Base-by-base conservation (phyloP, 1,284 basidiomycete genomes). In the Somion occarium region DNA sequence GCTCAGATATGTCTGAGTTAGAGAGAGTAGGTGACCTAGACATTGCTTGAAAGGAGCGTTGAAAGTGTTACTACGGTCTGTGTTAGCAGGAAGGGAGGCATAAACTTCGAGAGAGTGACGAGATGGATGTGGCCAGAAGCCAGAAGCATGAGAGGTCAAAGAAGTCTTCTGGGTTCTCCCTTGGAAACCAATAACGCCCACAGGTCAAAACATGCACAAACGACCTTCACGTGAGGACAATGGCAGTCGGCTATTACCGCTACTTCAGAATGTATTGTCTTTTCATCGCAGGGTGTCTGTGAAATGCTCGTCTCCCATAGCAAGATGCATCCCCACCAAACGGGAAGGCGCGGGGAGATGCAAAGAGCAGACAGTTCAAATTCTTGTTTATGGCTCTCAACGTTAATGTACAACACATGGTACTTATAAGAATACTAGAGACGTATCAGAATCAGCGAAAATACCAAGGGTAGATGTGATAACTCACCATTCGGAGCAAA, bases 401-500 rank as follows among this genome's bases (percentile, higher is more conserved):
- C n/a, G n/a, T n/a, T n/a, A n/a, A n/a, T n/a, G n/a, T n/a, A n/a
- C n/a, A n/a, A n/a, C n/a, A n/a, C n/a, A n/a, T n/a, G n/a, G n/a
- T n/a, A n/a, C n/a, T n/a, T n/a, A n/a, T n/a, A n/a, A n/a, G n/a
- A n/a, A n/a, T n/a, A n/a, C n/a, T n/a, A n/a, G n/a, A n/a, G n/a
- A n/a, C n/a, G n/a, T n/a, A n/a, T n/a, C n/a, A n/a, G n/a, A n/a
- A n/a, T n/a, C n/a, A n/a, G n/a, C n/a, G n/a, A n/a, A n/a, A n/a
- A n/a, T n/a, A n/a, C n/a, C n/a, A n/a, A n/a, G n/a, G n/a, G n/a
- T n/a, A n/a, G n/a, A n/a, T n/a, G n/a, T n/a, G n/a, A n/a, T n/a
- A 19, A 53, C 63, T 46, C 41, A 65, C 66, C 64, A 46, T 62
- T 65, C 5, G 72, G 66, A 34, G 78, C 77, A 54, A 82, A 80